These are phyloP conservation scores for Tinospora cordifolia DNA, from an alignment of 164 flowering plant species.

Conservation along the genomic window DNA sequence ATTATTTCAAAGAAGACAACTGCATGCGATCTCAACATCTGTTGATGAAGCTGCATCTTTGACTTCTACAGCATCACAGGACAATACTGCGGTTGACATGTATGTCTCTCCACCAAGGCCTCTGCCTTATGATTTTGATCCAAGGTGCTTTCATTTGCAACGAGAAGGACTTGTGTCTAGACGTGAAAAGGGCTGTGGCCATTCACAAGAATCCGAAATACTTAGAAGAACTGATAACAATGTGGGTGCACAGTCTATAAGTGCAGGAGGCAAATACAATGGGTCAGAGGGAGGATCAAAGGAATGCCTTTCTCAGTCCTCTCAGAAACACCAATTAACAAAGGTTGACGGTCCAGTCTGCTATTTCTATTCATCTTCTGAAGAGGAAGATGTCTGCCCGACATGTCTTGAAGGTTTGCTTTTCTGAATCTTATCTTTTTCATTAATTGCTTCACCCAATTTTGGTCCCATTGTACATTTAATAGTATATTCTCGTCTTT, in stretches of 20 bases:
- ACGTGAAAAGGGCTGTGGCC: slow-evolving; percentile 86
- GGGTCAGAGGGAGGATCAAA: slow-evolving; percentile 47
- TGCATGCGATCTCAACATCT: slow-evolving; percentile 56
- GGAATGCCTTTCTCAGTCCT: slow-evolving; percentile 38
- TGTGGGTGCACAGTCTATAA: slow-evolving; percentile 36
- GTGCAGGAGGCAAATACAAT: slow-evolving; percentile 52
- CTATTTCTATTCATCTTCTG: slow-evolving; percentile 55
- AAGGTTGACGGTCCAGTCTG: slow-evolving; percentile 36
- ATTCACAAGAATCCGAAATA: slow-evolving; percentile 74
- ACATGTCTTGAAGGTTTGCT: slow-evolving; percentile 90
- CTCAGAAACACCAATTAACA: slow-evolving; percentile 38
- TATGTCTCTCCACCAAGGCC: slow-evolving; percentile 69
- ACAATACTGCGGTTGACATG: slow-evolving; percentile 55
- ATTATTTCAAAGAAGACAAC: slow-evolving; percentile 58
- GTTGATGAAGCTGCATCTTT: slow-evolving; percentile 52
- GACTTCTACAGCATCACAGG: slow-evolving; percentile 47
- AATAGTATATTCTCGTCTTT: too few species aligned
- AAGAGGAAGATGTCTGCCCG: slow-evolving; percentile 97
- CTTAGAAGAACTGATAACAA: slow-evolving; percentile 43
- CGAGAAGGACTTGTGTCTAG: slow-evolving; percentile 62
- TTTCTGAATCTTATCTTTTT: background rate
- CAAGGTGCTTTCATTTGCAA: slow-evolving; percentile 56
- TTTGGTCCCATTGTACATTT: too few species aligned
- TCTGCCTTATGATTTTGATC: slow-evolving; percentile 50
- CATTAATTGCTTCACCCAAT: too few species aligned